Evolutionary conservation across 2,329 filamentous ascomycete species (phyloP).

Genomic region (Podosphaera xanthii): DNA sequence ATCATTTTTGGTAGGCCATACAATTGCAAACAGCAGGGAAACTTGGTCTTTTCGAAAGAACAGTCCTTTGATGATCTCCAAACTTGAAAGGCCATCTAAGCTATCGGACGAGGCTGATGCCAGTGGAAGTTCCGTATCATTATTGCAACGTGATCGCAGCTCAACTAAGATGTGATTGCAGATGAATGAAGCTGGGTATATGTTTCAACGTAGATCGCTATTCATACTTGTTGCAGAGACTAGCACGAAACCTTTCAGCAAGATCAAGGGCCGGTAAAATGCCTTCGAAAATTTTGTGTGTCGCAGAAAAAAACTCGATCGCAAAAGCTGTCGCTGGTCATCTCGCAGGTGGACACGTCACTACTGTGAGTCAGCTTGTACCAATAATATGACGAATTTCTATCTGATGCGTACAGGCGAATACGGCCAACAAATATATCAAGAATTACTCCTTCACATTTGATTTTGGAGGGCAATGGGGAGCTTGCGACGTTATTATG

Average conservation of each 20-base stretch:
- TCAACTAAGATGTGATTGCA: too few relatives aligned
- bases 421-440: constrained; percentile 34
- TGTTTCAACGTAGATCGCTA: too few relatives aligned
- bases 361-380: constrained; percentile 31
- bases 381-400: background rate
- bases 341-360: constrained; percentile 52
- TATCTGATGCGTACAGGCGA: constrained; percentile 6
- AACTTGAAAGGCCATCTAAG: constrained; percentile 46
- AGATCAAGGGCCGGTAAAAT: background rate
- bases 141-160: background rate
- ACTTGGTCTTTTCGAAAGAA: constrained; percentile 50
- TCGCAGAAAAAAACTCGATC: constrained; percentile 81
- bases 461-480: constrained; percentile 63
- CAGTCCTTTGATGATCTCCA: constrained; percentile 51
- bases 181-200: too few relatives aligned
- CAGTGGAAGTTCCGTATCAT: background rate
- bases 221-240: background rate
- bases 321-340: constrained; percentile 84
- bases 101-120: background rate
- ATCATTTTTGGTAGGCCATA: constrained; percentile 44
- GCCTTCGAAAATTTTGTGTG: constrained; percentile 37
- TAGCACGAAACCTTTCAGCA: background rate
- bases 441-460: constrained; percentile 92
- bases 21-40: constrained; percentile 50
- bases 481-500: constrained; percentile 69